phyloP scores from a whole-genome alignment of 805 yeast genomes.

The Candida nanaspora region DNA sequence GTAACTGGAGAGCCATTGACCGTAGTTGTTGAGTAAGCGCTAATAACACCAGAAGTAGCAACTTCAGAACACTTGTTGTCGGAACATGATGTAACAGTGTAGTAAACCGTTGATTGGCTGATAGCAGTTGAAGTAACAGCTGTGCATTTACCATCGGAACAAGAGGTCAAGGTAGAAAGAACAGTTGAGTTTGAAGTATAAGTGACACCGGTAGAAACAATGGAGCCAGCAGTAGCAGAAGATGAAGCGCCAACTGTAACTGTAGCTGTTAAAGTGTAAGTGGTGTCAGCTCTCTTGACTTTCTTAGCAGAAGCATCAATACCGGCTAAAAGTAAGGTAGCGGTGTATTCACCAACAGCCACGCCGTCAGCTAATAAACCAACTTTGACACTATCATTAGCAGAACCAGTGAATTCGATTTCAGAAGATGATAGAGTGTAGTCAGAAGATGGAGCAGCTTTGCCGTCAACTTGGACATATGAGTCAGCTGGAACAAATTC shows the following conservation, averaged over 20 bases:
- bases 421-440: not conserved
- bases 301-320: not conserved
- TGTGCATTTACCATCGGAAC: not conserved
- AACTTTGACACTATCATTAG: not conserved
- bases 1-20: not conserved
- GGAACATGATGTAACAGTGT: slow-evolving; percentile 27
- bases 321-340: not conserved
- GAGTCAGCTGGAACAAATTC: not conserved
- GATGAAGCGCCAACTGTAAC: not conserved
- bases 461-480: not conserved
- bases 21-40: not conserved
- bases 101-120: not conserved
- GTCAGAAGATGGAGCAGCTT: not conserved
- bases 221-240: not conserved
- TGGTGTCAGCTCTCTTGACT: not conserved
- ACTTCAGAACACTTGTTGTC: slow-evolving; percentile 19
- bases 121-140: not conserved
- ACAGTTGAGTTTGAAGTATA: not conserved
- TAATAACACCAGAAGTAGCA: not conserved
- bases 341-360: not conserved
- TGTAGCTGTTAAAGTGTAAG: slow-evolving; percentile 1
- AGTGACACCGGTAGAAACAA: not conserved
- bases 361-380: not conserved
- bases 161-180: not conserved
- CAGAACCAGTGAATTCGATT: not conserved